phyloP scores from a whole-genome alignment of 768 basidiomycete genomes.

The Russula griseocarnosa region DNA sequence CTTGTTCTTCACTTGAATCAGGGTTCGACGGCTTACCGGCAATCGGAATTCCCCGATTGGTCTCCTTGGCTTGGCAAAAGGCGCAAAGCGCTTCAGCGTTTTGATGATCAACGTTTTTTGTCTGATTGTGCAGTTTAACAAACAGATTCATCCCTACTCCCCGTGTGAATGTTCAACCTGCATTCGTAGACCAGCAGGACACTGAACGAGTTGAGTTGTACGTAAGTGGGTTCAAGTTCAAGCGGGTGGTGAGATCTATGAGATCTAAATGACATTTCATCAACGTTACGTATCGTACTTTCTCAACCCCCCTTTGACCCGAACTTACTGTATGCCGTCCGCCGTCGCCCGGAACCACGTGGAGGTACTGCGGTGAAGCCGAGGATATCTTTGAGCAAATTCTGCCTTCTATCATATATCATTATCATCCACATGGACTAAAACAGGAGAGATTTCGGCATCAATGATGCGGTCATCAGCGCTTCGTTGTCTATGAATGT shows the following conservation, averaged over 20 bases:
- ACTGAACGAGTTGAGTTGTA: too few relatives aligned
- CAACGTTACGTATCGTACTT: background rate
- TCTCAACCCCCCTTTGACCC: background rate
- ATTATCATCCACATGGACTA: background rate
- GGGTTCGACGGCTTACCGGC: too few relatives aligned
- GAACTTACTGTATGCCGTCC: background rate
- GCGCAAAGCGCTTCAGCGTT: too few relatives aligned
- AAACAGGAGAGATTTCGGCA: background rate
- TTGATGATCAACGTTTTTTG: background rate
- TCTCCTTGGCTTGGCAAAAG: too few relatives aligned
- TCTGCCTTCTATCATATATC: background rate
- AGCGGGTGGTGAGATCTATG: too few relatives aligned
- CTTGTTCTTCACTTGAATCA: conserved; percentile 72
- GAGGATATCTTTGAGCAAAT: background rate
- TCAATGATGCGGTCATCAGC: background rate
- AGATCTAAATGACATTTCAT: too few relatives aligned
- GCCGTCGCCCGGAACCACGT: background rate
- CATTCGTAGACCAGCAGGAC: too few relatives aligned
- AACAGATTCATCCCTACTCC: background rate
- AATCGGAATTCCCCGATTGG: background rate
- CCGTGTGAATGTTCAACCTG: too few relatives aligned
- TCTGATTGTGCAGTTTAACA: background rate
- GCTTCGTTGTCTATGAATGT: background rate
- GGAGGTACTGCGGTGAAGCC: background rate
- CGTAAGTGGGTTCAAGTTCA: too few relatives aligned